Base-by-base conservation (phyloP, 176 grass and related monocot species). In the Microstegium vimineum region DNA sequence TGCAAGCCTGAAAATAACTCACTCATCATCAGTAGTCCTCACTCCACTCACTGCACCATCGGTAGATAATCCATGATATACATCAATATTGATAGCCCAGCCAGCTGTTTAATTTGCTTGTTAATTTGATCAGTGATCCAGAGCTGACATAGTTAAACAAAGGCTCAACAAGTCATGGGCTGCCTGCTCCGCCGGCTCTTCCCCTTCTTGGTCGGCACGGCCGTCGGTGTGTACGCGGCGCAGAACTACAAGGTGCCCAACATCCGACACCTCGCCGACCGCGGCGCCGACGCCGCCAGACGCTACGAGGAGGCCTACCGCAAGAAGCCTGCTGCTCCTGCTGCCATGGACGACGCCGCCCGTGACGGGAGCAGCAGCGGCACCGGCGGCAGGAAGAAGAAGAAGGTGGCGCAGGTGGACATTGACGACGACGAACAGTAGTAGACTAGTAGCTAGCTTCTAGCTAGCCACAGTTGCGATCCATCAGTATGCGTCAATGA, bases 211-310 rank as follows among this genome's bases (percentile, higher is more conserved):
- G 56, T 77, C 2, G 90, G 90, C 47, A 71, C 90, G 17, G 82
- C 88, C 1, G 71, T 88, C 15, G 93, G 90, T 22, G 78, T 82
- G 49, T 95, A 86, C 47, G 69, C 68, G 15, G 88, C 93, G 25
- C 90, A 92, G 83, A 92, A 92, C 30, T 95, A 95, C 72, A 92
- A 79, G 77, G 83, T 95, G 10, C 90, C 90, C 15, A 90, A 89
- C 74, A 20, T 95, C 38, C 79, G 64, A 1, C 18, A 9, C 67
- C 65, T 86, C 73, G 88, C 80, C 22, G 38, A 83, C 62, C 60
- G n/a, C 10, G 47, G 81, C 77, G 81, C 77, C 56, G 78, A 77
- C 73, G 57, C 76, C 57, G 85, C 91, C 52, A 84, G 70, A 74
- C 57, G 78, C 0, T 90, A 95, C 47, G 93, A 95, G 87, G 87